These are phyloP conservation scores for Populus deltoides DNA, from an alignment of 345 rosid species.

Conservation along the genomic window DNA sequence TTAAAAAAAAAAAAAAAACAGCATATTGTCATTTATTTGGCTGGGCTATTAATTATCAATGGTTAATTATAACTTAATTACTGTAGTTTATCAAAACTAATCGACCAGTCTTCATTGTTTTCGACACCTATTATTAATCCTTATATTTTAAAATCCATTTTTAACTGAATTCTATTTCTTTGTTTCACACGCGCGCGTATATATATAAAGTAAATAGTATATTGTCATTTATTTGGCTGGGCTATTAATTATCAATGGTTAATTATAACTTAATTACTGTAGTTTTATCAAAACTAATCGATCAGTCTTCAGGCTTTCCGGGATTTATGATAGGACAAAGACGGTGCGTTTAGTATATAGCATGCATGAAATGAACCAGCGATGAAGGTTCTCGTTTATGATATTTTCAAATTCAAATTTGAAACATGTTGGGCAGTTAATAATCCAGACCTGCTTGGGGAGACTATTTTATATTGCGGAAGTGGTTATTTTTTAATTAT, in stretches of 20 bases:
- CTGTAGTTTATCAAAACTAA: too few species aligned
- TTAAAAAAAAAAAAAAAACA: too few species aligned
- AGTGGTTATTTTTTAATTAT: too few species aligned
- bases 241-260: not conserved
- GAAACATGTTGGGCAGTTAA: not conserved
- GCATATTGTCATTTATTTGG: not conserved
- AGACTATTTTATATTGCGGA: too few species aligned
- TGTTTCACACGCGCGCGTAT: rapidly evolving
- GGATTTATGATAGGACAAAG: slow-evolving; percentile 3
- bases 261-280: too few species aligned
- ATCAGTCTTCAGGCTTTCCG: not conserved
- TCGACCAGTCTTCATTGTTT: not conserved
- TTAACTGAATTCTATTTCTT: too few species aligned
- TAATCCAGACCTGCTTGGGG: too few species aligned
- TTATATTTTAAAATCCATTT: too few species aligned
- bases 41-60: not conserved
- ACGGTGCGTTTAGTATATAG: slow-evolving; percentile 3
- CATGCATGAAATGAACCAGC: not conserved
- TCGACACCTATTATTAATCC: too few species aligned
- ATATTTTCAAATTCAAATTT: slow-evolving; percentile 4
- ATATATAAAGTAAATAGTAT: too few species aligned
- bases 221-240: not conserved
- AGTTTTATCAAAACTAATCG: too few species aligned
- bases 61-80: too few species aligned
- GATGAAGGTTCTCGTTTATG: not conserved